Conservation (phyloP, 2,329 filamentous ascomycete species). For the Cadophora sp. region DNA sequence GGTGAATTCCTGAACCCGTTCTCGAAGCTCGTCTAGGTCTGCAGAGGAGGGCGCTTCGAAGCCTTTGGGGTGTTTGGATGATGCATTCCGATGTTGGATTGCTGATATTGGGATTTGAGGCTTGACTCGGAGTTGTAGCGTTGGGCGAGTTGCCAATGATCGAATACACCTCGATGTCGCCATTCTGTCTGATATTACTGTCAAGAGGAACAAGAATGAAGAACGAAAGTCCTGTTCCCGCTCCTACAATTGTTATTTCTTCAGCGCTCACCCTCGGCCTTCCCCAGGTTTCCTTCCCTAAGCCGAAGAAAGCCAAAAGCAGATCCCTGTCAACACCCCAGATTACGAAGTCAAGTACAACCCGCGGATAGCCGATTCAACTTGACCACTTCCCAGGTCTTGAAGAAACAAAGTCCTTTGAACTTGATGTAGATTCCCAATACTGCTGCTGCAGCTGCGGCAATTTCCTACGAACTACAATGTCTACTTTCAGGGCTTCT, state of each 20-base stretch:
- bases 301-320: neutral
- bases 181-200: slow-evolving; percentile 33
- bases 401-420: neutral
- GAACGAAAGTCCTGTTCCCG: slow-evolving; percentile 25
- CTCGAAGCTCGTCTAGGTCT: slow-evolving; percentile 60
- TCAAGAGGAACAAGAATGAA: neutral
- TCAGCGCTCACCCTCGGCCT: slow-evolving; percentile 13
- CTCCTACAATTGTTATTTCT: slow-evolving; percentile 3
- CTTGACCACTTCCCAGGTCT: no score
- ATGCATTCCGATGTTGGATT: slow-evolving; percentile 56
- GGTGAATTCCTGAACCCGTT: slow-evolving; percentile 75
- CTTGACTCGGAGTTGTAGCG: slow-evolving; percentile 37
- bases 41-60: slow-evolving; percentile 61
- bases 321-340: slow-evolving; percentile 14
- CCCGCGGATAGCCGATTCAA: slow-evolving; percentile 27
- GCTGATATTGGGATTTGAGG: slow-evolving; percentile 39
- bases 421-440: slow-evolving; percentile 34
- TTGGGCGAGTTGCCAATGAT: slow-evolving; percentile 34
- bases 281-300: neutral
- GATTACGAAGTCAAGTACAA: slow-evolving; percentile 25
- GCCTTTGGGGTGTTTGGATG: slow-evolving; percentile 71
- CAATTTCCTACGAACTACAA: slow-evolving; percentile 41
- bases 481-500: slow-evolving; percentile 57
- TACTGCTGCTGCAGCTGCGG: slow-evolving; percentile 12
- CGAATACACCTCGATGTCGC: slow-evolving; percentile 38